Base-by-base conservation (phyloP, 1,284 basidiomycete species). In the Apiotrichum brassicae region DNA sequence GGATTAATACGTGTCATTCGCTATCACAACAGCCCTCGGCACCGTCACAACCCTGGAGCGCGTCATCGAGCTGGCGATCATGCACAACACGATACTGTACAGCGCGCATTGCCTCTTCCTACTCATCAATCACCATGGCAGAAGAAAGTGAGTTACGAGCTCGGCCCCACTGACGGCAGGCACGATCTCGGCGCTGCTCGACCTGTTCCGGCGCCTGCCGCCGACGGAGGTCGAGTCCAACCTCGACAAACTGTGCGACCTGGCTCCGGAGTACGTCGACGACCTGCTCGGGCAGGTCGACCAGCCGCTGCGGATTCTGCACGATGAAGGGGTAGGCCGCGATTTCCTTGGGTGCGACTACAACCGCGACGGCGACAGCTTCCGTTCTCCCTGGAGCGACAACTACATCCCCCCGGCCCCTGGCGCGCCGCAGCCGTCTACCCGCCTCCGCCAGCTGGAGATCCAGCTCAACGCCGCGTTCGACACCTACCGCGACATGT, bases 301-400 rank as follows among this genome's bases (percentile, higher is more conserved):
- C 77, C 88, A 94, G 72, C 95, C 95, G 12, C 78, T 97, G 57
- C 83, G 84, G 65, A 77, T 97, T 46, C 79, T 81, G 72, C 82
- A 81, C 34, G 94, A 97, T 77, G 79, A 78, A 32, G 59, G 50
- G n/a, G 62, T 63, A 9, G 89, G 90, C 12, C 82, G 82, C 60
- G 91, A 97, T 50, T 99, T 88, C 68, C 82, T 99, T 36, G 86
- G 87, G 28, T 97, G 94, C 71, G 95, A 98, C 72, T 99, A 98
- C 71, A 98, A 98, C 76, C 79, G 90, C 28, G 95, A 98, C 66
- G 93, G 92, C 3, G 91, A 95, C 66, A 87, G 87, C 65, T 95
- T 91, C 75, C 78, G 92, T 64, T 97, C 92, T 16, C 95, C 95
- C 22, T 97, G 93, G 88, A 91, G 91, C 22, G 97, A 97, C 71